phyloP scores from a whole-genome alignment of 768 basidiomycete species.

The Ramaria rubella region DNA sequence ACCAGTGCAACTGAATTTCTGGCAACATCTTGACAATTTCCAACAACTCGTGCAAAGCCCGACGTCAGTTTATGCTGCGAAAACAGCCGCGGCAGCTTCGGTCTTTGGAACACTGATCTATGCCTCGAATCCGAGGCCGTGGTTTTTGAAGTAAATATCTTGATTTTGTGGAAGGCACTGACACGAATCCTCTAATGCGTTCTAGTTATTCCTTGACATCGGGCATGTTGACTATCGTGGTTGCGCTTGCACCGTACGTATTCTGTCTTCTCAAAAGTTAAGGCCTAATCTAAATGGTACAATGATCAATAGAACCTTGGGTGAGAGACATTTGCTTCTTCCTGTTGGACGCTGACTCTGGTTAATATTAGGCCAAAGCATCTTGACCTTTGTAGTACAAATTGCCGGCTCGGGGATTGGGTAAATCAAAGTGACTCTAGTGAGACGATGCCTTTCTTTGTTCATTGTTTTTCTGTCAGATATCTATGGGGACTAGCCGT shows the following conservation, averaged over 20 bases:
- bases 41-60: slow-evolving; percentile 13
- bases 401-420: slow-evolving; percentile 21
- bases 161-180: not conserved
- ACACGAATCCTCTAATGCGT: not conserved
- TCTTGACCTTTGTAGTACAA: slow-evolving; percentile 25
- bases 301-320: too few relatives aligned
- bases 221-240: slow-evolving; percentile 25
- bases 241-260: slow-evolving; percentile 24
- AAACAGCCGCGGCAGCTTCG: slow-evolving; percentile 18
- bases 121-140: slow-evolving; percentile 18
- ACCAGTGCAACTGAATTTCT: slow-evolving; percentile 5
- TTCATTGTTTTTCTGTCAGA: too few relatives aligned
- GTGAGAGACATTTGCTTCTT: too few relatives aligned
- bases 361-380: slow-evolving; percentile 18
- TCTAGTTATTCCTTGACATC: slow-evolving; percentile 18
- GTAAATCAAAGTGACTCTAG: too few relatives aligned
- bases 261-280: slow-evolving; percentile 9
- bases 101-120: slow-evolving; percentile 24
- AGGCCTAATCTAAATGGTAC: too few relatives aligned
- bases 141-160: slow-evolving; percentile 18
- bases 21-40: slow-evolving; percentile 13
- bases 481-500: slow-evolving; percentile 16
- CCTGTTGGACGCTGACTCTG: too few relatives aligned
- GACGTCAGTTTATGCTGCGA: slow-evolving; percentile 20
- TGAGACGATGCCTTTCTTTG: too few relatives aligned